Conservation (phyloP, 139 green algal species). For the Pseudopediastrum boryanum region DNA sequence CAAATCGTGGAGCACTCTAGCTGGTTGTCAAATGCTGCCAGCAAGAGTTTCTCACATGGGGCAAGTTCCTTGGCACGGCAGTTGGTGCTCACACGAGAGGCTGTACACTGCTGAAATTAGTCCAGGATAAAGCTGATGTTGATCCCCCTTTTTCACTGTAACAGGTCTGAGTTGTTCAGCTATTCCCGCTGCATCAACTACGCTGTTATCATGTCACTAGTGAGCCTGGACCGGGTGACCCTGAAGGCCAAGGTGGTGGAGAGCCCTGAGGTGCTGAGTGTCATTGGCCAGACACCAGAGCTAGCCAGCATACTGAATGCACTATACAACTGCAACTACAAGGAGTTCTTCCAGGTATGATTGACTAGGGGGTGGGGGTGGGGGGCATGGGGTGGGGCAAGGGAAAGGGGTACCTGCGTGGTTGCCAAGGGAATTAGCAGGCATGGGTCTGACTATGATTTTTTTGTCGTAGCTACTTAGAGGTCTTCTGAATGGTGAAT, state of each 20-base stretch:
- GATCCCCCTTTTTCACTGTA: too few species aligned
- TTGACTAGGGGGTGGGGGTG: background rate
- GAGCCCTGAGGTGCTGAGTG: constrained; percentile 92
- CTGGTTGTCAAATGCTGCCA: too few species aligned
- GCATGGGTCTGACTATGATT: too few species aligned
- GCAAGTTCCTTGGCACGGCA: too few species aligned
- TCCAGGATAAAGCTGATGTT: too few species aligned
- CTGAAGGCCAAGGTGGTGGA: constrained; percentile 84
- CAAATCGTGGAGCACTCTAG: too few species aligned
- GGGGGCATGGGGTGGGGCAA: background rate
- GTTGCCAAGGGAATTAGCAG: too few species aligned
- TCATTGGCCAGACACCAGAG: constrained; percentile 86
- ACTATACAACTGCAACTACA: constrained; percentile 93
- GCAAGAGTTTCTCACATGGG: too few species aligned
- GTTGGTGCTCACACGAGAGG: too few species aligned
- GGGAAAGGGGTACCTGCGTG: background rate
- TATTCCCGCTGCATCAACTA: constrained; percentile 94
- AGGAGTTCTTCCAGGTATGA: constrained; percentile 83
- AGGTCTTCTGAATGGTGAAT: too few species aligned
- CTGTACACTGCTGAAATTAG: too few species aligned
- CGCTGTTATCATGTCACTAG: constrained; percentile 80
- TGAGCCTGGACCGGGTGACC: constrained; percentile 73
- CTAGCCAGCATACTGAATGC: constrained; percentile 83
- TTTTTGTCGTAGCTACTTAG: too few species aligned
- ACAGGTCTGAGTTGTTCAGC: constrained; percentile 88